Evolutionary conservation across 116 monocot genomes (phyloP).

Genomic region (Posidonia oceanica): DNA sequence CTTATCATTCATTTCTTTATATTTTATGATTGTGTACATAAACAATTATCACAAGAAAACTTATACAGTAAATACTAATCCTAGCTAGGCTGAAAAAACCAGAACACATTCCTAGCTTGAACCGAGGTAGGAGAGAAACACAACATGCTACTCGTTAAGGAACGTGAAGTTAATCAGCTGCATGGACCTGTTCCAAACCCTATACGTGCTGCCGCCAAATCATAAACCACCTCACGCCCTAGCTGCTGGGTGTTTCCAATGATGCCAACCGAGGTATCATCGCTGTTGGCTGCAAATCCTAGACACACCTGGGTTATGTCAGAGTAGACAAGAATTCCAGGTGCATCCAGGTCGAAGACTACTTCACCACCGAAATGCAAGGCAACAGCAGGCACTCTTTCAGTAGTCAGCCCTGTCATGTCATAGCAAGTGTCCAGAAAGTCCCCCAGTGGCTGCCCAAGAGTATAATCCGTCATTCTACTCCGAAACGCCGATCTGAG

Average conservation of each 20-base stretch:
- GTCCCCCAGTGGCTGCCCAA: background rate
- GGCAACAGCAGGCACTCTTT: background rate
- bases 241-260: slow-evolving; percentile 18
- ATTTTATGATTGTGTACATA: too few relatives aligned
- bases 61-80: too few relatives aligned
- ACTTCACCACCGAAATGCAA: slow-evolving; percentile 10
- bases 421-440: slow-evolving; percentile 19
- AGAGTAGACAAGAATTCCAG: background rate
- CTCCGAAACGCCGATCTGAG: slow-evolving; percentile 20
- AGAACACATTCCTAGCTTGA: too few relatives aligned
- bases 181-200: slow-evolving; percentile 15
- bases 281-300: slow-evolving; percentile 6
- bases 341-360: background rate
- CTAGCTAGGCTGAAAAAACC: too few relatives aligned
- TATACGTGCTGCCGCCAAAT: slow-evolving; percentile 3
- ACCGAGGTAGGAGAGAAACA: too few relatives aligned
- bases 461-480: slow-evolving; percentile 19
- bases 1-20: too few relatives aligned
- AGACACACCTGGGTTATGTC: slow-evolving; percentile 8
- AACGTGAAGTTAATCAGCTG: background rate
- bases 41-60: too few relatives aligned
- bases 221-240: slow-evolving; percentile 12
- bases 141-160: too few relatives aligned
- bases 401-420: background rate
- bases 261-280: background rate